Base-by-base conservation (phyloP, 2,329 filamentous ascomycete genomes). In the Talaromyces rugulosus region DNA sequence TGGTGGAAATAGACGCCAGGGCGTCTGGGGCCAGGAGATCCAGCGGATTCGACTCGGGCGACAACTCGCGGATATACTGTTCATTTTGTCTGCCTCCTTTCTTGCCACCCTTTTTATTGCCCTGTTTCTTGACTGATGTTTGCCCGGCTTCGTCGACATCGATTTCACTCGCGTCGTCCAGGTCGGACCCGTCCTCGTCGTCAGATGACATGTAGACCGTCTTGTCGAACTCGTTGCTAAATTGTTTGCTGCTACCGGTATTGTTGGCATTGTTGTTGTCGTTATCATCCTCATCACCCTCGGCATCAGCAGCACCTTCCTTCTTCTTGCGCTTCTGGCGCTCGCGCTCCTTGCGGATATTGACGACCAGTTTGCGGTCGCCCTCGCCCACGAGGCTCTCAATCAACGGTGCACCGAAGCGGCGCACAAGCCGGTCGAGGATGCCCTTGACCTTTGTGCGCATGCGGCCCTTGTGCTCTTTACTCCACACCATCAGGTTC, bases 401-500 rank as follows among this genome's bases (percentile, higher is more conserved):
- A 12, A 99, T 85, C 33, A 86, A 77, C 2, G 94, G 89, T 53
- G 90, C 89, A 55, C 95, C 93, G 72, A 97, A 98, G 61, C 94
- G 87, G 55, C 94, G 87, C 27, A 98, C 89, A 84, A 97, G 92
- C 58, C 95, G 87, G 79, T 99, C 95, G 16, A 99, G 81, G 66
- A 99, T 98, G 72, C 97, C 93, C 86, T 97, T 98, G 68, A 99
- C 93, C 81, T 98, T 99, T 56, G 91, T 89, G 71, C 94, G 92
- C 80, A 99, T 95, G 74, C 96, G 92, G 12, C 92, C 92, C 80
- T 98, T 98, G 82, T 99, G 96, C 77, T 99, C 95, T 76, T 97
- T 92, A 73, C 90, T 93, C 94, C 95, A 99, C 50, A 93, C 87
- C 82, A 98, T 91, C 23, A 98, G 82, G 75, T 96, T 96, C 3